Evolutionary conservation across 176 grass and related monocot genomes (phyloP).

Genomic region (Aegilops tauschii): DNA sequence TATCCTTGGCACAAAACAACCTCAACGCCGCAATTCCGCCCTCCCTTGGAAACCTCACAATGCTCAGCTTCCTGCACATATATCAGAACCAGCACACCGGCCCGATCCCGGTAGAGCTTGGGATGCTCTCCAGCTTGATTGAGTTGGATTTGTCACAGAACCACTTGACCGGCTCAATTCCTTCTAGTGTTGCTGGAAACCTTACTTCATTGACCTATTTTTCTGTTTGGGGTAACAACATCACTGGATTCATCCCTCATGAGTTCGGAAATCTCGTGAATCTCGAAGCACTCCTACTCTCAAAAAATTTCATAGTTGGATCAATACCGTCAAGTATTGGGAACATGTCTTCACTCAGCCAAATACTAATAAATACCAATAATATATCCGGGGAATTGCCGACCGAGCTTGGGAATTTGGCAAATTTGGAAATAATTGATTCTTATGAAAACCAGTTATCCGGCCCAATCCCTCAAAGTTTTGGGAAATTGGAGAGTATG

Average conservation of each 20-base stretch:
- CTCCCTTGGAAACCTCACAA: slow-evolving; percentile 7
- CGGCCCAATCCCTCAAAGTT: background rate
- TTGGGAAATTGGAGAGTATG: background rate
- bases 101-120: background rate
- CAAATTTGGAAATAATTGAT: background rate
- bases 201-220: background rate
- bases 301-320: background rate
- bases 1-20: background rate
- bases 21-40: background rate
- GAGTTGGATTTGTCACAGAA: background rate
- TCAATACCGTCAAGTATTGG: background rate
- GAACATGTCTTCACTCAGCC: background rate
- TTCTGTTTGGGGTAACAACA: background rate
- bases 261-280: background rate
- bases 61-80: background rate
- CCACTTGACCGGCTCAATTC: background rate
- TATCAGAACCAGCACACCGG: background rate
- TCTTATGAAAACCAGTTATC: background rate
- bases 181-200: background rate
- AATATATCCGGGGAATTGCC: background rate
- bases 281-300: background rate
- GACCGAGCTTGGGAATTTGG: background rate
- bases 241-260: background rate
- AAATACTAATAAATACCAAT: background rate
- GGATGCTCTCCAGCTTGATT: background rate